Evolutionary conservation across 2,329 filamentous ascomycete genomes (phyloP).

Genomic region (Fusarium bactridioides): DNA sequence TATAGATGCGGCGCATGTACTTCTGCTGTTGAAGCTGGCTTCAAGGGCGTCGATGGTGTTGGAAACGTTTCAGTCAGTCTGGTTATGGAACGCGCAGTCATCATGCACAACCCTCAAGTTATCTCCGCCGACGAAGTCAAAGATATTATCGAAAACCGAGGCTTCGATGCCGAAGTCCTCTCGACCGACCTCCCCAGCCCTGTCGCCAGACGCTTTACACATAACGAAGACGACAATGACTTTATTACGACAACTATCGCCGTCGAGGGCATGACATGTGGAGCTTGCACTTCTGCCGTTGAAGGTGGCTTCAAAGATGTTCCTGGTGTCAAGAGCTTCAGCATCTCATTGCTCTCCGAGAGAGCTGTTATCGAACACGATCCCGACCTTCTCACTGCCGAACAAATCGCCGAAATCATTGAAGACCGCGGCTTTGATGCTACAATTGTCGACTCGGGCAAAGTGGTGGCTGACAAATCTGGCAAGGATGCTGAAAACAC

Average conservation of each 20-base stretch:
- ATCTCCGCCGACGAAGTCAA: slow-evolving; percentile 79
- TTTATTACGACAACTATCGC: slow-evolving; percentile 77
- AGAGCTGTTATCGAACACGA: slow-evolving; percentile 88
- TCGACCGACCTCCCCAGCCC: slow-evolving; percentile 76
- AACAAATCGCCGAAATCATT: slow-evolving; percentile 65
- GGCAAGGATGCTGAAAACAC: slow-evolving; percentile 43
- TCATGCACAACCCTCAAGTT: slow-evolving; percentile 82
- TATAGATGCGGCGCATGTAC: slow-evolving; percentile 90
- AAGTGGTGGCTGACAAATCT: slow-evolving; percentile 46
- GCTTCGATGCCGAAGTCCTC: slow-evolving; percentile 91
- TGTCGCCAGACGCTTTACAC: slow-evolving; percentile 50
- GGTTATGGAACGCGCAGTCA: slow-evolving; percentile 94
- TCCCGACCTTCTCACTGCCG: slow-evolving; percentile 58
- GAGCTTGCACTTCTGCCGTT: slow-evolving; percentile 85
- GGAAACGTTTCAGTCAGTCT: slow-evolving; percentile 90
- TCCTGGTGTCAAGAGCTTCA: slow-evolving; percentile 76
- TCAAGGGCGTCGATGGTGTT: slow-evolving; percentile 82
- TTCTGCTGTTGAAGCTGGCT: slow-evolving; percentile 91
- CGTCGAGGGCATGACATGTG: slow-evolving; percentile 90
- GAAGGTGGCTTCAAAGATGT: slow-evolving; percentile 82
- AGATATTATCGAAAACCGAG: slow-evolving; percentile 89
- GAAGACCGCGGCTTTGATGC: slow-evolving; percentile 83
- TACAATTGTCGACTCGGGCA: slow-evolving; percentile 75
- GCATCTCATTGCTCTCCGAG: slow-evolving; percentile 84
- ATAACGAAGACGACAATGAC: slow-evolving; percentile 50